Base-by-base conservation (phyloP, 495 filamentous ascomycete genomes). In the Hypoxylon cercidicola region DNA sequence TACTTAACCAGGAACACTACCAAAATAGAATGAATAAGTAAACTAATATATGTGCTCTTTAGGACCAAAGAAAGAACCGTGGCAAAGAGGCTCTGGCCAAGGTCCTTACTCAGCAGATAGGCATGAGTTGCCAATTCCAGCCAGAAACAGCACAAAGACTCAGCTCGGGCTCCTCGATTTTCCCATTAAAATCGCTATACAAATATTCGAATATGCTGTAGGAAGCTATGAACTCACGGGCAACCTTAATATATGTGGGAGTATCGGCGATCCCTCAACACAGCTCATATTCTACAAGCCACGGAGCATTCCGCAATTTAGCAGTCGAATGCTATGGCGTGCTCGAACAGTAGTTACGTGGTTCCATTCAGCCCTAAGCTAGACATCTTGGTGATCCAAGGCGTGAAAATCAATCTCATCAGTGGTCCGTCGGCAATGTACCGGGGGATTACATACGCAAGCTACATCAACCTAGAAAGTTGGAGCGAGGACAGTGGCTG, bases 211-310 rank as follows among this genome's bases (percentile, higher is more conserved):
- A 16, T 40, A 40, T 15, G 37, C 3, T 3, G 37, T 15, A 40
- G 37, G 15, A 1, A n/a, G 3, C 4, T 16, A 40, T 40, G 37
- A 40, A 16, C 37, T 40, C 13, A n/a, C 10, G 15, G 37, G 37
- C 3, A 40, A 7, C 7, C 15, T 40, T 4, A 40, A 40, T 16
- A 40, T 4, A 40, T 12, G 1, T 7, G 1, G 4, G 30, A 7
- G 30, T 11, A 32, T 4, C 30, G 30, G 9, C 30, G 30, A 15
- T 40, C 12, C 15, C 13, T 3, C 37, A 1, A 40, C 37, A 2
- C 37, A 40, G 15, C 13, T 40, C 37, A 40, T 40, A n/a, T 40
- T 40, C 37, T 40, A 40, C 15, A 40, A 2, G 37, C 37, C 37
- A 16, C 37, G 37, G 13, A 40, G 37, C 37, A 16, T 40, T 40